Conservation (phyloP, 805 yeast species). For the Barnettozyma populi region DNA sequence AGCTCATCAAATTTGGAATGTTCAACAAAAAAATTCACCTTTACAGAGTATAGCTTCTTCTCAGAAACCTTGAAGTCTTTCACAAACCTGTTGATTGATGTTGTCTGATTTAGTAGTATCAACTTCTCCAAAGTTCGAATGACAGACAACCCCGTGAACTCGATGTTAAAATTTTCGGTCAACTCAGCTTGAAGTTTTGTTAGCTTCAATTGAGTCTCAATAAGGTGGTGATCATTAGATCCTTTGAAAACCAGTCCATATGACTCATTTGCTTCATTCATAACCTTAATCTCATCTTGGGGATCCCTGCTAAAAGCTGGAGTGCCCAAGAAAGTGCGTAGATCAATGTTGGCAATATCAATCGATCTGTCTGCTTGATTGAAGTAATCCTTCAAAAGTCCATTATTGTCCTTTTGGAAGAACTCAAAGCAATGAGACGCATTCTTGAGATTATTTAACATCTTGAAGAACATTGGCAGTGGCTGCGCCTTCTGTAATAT, state of each 20-base stretch:
- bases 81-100: slow-evolving; percentile 33
- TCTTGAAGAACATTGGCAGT: slow-evolving; percentile 61
- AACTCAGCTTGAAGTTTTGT: slow-evolving; percentile 40
- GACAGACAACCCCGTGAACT: slow-evolving; percentile 28
- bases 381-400: slow-evolving; percentile 46
- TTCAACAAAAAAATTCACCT: slow-evolving; percentile 42
- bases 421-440: slow-evolving; percentile 32
- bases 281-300: slow-evolving; percentile 19
- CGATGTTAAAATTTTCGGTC: slow-evolving; percentile 22
- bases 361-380: slow-evolving; percentile 58
- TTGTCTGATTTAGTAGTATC: slow-evolving; percentile 41
- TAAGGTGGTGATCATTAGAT: slow-evolving; percentile 32
- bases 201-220: slow-evolving; percentile 42
- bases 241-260: slow-evolving; percentile 30
- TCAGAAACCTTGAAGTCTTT: slow-evolving; percentile 47
- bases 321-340: slow-evolving; percentile 18
- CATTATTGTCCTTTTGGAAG: slow-evolving; percentile 30
- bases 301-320: slow-evolving; percentile 15
- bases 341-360: slow-evolving; percentile 39
- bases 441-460: slow-evolving; percentile 44
- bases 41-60: slow-evolving; percentile 48
- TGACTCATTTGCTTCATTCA: slow-evolving; percentile 24
- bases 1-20: slow-evolving; percentile 50
- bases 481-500: slow-evolving; percentile 49
- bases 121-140: slow-evolving; percentile 43